Evolutionary conservation across 2,329 filamentous ascomycete genomes (phyloP).

Genomic region (Epichloe amarillans): DNA sequence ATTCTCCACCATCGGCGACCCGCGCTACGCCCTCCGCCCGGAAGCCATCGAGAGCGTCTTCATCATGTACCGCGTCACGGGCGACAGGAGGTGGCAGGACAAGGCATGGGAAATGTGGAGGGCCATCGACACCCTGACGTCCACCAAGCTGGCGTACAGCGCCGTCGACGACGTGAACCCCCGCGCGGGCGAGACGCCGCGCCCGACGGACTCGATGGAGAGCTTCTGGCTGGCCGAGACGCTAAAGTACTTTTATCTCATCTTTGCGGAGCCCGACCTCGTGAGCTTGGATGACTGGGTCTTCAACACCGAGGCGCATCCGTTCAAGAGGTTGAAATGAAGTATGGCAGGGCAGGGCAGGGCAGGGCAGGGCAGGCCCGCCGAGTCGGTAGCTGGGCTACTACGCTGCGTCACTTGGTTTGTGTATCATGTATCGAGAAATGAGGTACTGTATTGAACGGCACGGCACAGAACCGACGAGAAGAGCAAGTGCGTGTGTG

Average conservation of each 20-base stretch:
- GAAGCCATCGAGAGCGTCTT: constrained; percentile 43
- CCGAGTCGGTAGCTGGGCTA: neutral
- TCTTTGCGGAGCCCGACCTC: constrained; percentile 51
- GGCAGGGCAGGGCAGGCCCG: neutral
- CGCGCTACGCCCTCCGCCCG: constrained; percentile 37
- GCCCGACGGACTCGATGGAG: constrained; percentile 50
- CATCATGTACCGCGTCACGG: constrained; percentile 38
- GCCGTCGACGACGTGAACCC: constrained; percentile 28
- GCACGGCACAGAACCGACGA: too few relatives aligned
- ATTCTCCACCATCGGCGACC: constrained; percentile 44
- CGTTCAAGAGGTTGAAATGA: constrained; percentile 17
- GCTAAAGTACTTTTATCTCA: constrained; percentile 61
- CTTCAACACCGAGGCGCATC: constrained; percentile 42
- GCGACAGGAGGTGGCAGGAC: constrained; percentile 28
- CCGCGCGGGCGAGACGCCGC: constrained; percentile 12
- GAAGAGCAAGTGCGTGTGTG: too few relatives aligned
- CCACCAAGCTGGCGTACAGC: constrained; percentile 34
- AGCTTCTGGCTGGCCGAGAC: constrained; percentile 61
- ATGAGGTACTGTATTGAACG: too few relatives aligned
- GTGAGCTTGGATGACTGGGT: constrained; percentile 58
- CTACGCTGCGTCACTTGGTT: neutral
- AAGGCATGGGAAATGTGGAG: constrained; percentile 41
- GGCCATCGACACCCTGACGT: constrained; percentile 31
- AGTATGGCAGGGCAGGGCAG: neutral
- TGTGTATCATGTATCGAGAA: too few relatives aligned